Percentiles rank a stretch among this genome's conserved stretches.
Conservation (phyloP, 2,329 filamentous ascomycete species). For the Rhytidhysteron rufulum region DNA sequence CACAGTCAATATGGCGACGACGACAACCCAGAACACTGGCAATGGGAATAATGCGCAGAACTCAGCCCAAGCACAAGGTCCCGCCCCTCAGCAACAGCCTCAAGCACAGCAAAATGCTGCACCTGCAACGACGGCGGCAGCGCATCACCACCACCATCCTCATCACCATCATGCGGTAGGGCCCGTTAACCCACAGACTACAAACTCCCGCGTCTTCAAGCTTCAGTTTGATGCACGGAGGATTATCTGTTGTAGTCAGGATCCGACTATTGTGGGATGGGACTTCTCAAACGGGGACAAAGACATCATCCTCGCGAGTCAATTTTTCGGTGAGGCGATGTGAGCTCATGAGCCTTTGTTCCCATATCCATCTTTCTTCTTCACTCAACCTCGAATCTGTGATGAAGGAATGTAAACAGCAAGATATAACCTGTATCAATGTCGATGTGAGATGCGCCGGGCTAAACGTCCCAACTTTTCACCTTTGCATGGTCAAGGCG, state of each 20-base stretch:
- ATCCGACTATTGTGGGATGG: constrained; percentile 90
- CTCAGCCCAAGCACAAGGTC: constrained; percentile 4
- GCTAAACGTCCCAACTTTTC: too few relatives aligned
- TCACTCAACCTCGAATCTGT: too few relatives aligned
- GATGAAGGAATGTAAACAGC: too few relatives aligned
- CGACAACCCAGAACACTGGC: constrained; percentile 7
- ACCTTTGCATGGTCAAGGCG: too few relatives aligned
- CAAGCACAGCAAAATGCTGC: constrained; percentile 8
- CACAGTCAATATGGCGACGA: constrained; percentile 8
- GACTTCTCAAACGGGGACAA: constrained; percentile 88
- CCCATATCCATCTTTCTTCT: too few relatives aligned
- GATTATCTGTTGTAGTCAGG: constrained; percentile 93
- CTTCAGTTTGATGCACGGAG: constrained; percentile 90
- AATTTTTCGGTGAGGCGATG: constrained; percentile 69
- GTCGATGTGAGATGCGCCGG: too few relatives aligned
- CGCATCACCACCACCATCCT: constrained; percentile 26
- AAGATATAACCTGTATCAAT: too few relatives aligned
- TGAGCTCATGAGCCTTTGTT: too few relatives aligned
- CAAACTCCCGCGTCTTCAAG: constrained; percentile 77
- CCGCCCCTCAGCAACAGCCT: constrained; percentile 13
- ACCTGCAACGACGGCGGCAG: constrained; percentile 14
- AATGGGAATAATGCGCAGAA: constrained; percentile 10
- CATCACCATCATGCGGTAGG: constrained; percentile 23
- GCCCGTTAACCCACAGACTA: constrained; percentile 27
- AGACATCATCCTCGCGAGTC: constrained; percentile 71